These are phyloP conservation scores for Russula lepida DNA, from an alignment of 768 basidiomycete species.

Conservation along the genomic window DNA sequence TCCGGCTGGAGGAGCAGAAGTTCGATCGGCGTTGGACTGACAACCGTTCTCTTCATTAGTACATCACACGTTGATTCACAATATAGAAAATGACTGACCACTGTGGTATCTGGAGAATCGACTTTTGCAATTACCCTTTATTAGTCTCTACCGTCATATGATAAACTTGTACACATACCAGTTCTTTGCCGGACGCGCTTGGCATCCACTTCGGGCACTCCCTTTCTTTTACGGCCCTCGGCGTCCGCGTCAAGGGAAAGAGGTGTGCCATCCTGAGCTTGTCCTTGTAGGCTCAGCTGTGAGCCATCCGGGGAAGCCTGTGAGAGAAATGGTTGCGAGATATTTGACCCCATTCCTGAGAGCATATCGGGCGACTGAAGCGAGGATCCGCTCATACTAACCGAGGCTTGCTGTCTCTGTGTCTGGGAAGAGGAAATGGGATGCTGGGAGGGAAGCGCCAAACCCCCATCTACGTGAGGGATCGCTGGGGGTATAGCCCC, in stretches of 20 bases:
- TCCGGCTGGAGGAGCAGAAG: constrained; percentile 22
- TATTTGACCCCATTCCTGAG: constrained; percentile 7
- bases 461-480: constrained; percentile 9
- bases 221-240: constrained; percentile 66
- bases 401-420: constrained; percentile 3
- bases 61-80: neutral
- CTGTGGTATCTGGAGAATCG: constrained; percentile 26
- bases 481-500: constrained; percentile 11
- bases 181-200: constrained; percentile 70
- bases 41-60: neutral
- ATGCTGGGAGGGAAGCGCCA: constrained; percentile 4
- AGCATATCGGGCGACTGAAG: constrained; percentile 15
- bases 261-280: constrained; percentile 1
- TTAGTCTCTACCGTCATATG: neutral
- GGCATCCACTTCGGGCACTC: constrained; percentile 51
- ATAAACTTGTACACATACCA: constrained; percentile 36
- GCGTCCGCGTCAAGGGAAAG: constrained; percentile 45
- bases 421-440: constrained; percentile 9
- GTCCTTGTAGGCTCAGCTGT: constrained; percentile 4
- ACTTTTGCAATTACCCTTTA: constrained; percentile 1
- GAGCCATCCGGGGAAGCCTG: constrained; percentile 9
- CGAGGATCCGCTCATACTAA: constrained; percentile 9
- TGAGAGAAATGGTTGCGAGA: constrained; percentile 8
- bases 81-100: constrained; percentile 21
- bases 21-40: constrained; percentile 23